These are phyloP conservation scores for Leavenworthia alabamica DNA, from an alignment of 345 rosid genomes.

Conservation along the genomic window DNA sequence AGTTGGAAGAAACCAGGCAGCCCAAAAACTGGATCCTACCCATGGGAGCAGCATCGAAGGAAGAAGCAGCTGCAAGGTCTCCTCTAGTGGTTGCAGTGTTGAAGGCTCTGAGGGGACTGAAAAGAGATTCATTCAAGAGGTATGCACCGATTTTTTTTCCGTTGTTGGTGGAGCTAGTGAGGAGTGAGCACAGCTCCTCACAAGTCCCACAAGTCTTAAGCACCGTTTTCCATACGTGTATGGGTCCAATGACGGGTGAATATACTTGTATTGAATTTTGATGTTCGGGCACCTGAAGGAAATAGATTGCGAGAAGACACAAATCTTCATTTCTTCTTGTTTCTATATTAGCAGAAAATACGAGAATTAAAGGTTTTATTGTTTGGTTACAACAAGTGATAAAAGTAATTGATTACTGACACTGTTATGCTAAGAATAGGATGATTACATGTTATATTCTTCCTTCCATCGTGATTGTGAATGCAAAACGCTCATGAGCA, in stretches of 20 bases:
- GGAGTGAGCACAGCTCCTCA: constrained; percentile 77
- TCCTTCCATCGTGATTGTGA: not conserved
- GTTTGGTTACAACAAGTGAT: constrained; percentile 2
- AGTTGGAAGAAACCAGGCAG: constrained; percentile 29
- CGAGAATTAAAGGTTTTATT: constrained; percentile 7
- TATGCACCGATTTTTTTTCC: constrained; percentile 51
- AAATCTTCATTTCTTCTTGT: constrained; percentile 2
- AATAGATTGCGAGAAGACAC: constrained; percentile 10
- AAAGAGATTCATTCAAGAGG: constrained; percentile 49
- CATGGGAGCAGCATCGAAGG: constrained; percentile 59
- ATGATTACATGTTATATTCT: not conserved
- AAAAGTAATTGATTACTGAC: constrained; percentile 10
- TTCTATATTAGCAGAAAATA: not conserved
- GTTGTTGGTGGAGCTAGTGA: constrained; percentile 68
- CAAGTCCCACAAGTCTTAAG: constrained; percentile 64
- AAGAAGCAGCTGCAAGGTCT: constrained; percentile 74
- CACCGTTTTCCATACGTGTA: constrained; percentile 63
- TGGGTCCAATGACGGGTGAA: constrained; percentile 46
- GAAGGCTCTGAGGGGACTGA: constrained; percentile 44
- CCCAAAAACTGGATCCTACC: constrained; percentile 61
- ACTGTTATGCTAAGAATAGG: constrained; percentile 7
- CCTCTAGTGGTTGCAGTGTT: constrained; percentile 55
- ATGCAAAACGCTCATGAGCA: constrained; percentile 3
- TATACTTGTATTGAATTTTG: constrained; percentile 2
- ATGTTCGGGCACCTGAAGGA: constrained; percentile 9